Base-by-base conservation (phyloP, 768 basidiomycete species). In the Suillus fuscotomentosus region DNA sequence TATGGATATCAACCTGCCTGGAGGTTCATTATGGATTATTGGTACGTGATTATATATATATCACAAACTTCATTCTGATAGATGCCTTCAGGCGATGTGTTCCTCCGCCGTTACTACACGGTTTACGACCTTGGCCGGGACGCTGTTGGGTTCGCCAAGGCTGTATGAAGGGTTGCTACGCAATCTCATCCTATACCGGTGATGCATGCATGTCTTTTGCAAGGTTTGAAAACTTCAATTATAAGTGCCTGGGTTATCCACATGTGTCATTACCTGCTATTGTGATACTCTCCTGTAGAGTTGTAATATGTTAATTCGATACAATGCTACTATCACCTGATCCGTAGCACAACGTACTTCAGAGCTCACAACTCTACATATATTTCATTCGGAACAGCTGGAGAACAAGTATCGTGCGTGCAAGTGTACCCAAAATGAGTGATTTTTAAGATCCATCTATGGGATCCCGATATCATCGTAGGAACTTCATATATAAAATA, bases 71-170 rank as follows among this genome's bases (percentile, higher is more conserved):
- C 8, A 51, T 68, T 42, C 68, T 60, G 51, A 53, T 55, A 42
- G 20, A 11, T 42, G 11, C 48, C 56, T 63, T 1, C 66, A 90
- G 89, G 92, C 70, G 92, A 96, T 69, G 91, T 88, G 65, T 97
- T 97, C 87, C 87, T 97, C 61, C 90, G 96, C 76, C 92, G 88
- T 73, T 95, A 90, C 77, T 92, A 83, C 78, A 93, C 92, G n/a
- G 91, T 95, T n/a, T 95, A 94, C 70, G 92, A 95, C 71, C 83
- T 90, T 31, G 88, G 83, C 41, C 81, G 78, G 67, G 69, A 94
- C 75, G 94, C 94, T 47, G 91, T 97, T 66, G 95, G 94, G 50
- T 95, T 96, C 69, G 95, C 94, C 27, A 63, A 63, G n/a, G 70
- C 81, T 22, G 68, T 60, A n/a, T 82, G 66, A 78, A 17, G 17